Evolutionary conservation across 192 early-diverging fungal genomes (phyloP).

Genomic region (Globomyces pollinis-pini): DNA sequence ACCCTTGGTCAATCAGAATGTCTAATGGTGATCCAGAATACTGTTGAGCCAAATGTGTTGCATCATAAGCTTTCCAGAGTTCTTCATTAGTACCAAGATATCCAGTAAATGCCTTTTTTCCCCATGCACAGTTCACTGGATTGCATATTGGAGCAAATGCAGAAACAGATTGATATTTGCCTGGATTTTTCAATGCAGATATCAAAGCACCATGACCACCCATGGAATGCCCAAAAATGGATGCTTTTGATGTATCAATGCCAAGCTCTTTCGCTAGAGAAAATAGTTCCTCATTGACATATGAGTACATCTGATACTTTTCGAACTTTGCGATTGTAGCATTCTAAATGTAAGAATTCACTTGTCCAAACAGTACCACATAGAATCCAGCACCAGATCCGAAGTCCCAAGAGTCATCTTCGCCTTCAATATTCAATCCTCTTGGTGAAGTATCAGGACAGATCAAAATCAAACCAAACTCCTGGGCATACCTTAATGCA

Average conservation of each 20-base stretch:
- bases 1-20: slow-evolving; percentile 60
- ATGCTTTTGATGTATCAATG: slow-evolving; percentile 31
- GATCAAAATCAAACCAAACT: slow-evolving; percentile 66
- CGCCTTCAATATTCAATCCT: slow-evolving; percentile 58
- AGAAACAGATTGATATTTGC: slow-evolving; percentile 62
- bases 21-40: slow-evolving; percentile 20
- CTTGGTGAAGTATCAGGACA: slow-evolving; percentile 85
- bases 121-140: slow-evolving; percentile 66
- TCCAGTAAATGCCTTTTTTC: slow-evolving; percentile 66
- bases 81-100: slow-evolving; percentile 59
- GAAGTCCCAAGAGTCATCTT: slow-evolving; percentile 62
- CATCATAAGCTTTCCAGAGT: slow-evolving; percentile 63
- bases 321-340: slow-evolving; percentile 72
- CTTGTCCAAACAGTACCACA: too few relatives aligned
- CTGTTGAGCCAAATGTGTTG: slow-evolving; percentile 60
- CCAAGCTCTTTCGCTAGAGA: slow-evolving; percentile 48
- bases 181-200: slow-evolving; percentile 63
- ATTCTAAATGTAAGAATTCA: too few relatives aligned
- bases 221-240: slow-evolving; percentile 41
- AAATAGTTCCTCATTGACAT: slow-evolving; percentile 67
- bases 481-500: slow-evolving; percentile 52
- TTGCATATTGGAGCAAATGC: slow-evolving; percentile 81
- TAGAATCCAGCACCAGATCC: slow-evolving; percentile 57
- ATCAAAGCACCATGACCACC: slow-evolving; percentile 87
- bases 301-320: slow-evolving; percentile 79